Evolutionary conservation across 768 basidiomycete genomes (phyloP).

Genomic region (Agrocybe pediades): DNA sequence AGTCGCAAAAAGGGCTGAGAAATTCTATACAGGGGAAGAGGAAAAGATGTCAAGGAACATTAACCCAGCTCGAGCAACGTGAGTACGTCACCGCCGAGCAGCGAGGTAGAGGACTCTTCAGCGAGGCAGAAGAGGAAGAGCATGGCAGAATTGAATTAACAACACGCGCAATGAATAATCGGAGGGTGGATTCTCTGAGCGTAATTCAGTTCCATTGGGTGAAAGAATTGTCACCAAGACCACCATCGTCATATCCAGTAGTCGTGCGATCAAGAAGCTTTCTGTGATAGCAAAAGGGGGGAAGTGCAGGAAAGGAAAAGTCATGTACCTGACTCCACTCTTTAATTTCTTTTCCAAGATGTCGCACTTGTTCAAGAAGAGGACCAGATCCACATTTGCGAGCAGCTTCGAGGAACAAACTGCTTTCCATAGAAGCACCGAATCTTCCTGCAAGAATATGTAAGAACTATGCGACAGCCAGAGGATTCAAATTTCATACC

Average conservation of each 20-base stretch:
- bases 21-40: background rate
- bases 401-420: conserved; percentile 84
- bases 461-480: background rate
- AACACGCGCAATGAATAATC: too few relatives aligned
- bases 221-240: too few relatives aligned
- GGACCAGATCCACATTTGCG: conserved; percentile 75
- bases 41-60: too few relatives aligned
- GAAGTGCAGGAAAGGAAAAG: conserved; percentile 1
- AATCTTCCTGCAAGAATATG: conserved; percentile 60
- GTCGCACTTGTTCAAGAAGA: conserved; percentile 90
- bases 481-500: conserved; percentile 28
- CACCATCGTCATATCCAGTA: too few relatives aligned
- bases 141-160: too few relatives aligned
- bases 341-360: conserved; percentile 72
- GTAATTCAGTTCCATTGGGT: too few relatives aligned
- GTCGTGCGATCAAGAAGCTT: conserved; percentile 1
- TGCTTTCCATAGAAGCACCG: conserved; percentile 87
- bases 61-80: too few relatives aligned
- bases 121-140: too few relatives aligned
- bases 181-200: too few relatives aligned
- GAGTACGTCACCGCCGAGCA: too few relatives aligned
- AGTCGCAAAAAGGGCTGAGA: background rate
- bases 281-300: conserved; percentile 2
- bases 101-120: too few relatives aligned
- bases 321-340: conserved; percentile 50